Percentiles rank a stretch among this genome's conserved stretches.
Evolutionary conservation across 495 filamentous ascomycete species (phyloP).

Genomic region (Podospora fimiseda): DNA sequence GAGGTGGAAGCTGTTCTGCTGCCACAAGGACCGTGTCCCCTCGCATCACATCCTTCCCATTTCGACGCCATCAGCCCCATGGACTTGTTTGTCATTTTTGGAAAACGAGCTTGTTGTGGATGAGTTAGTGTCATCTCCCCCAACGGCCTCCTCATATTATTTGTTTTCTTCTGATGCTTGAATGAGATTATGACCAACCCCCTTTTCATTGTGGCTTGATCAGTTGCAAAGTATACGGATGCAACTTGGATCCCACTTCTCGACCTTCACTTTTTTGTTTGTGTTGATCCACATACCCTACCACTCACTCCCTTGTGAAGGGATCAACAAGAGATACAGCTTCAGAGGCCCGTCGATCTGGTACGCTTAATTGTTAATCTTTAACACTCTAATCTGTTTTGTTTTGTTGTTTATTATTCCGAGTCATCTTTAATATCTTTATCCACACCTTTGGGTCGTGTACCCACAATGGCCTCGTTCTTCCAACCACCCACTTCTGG

Average conservation of each 20-base stretch:
- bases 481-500: slow-evolving; percentile 19
- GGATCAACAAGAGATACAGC: not conserved
- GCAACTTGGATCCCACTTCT: too few species aligned
- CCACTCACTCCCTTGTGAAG: not conserved
- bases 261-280: not conserved
- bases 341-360: too few species aligned
- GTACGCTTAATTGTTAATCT: not conserved
- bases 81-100: too few species aligned
- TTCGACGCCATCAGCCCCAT: too few species aligned
- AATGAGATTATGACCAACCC: not conserved
- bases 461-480: slow-evolving; percentile 20
- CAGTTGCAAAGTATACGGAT: too few species aligned
- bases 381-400: not conserved
- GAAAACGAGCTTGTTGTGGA: too few species aligned
- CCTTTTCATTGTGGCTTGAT: not conserved
- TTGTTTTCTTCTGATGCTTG: too few species aligned
- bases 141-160: too few species aligned
- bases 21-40: too few species aligned
- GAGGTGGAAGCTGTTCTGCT: too few species aligned
- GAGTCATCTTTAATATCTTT: not conserved
- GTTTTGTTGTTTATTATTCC: not conserved
- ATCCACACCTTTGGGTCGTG: not conserved
- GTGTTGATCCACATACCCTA: not conserved
- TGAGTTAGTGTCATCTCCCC: too few species aligned
- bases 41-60: too few species aligned